phyloP scores from a whole-genome alignment of 768 basidiomycete genomes.

The Serendipita sp. region DNA sequence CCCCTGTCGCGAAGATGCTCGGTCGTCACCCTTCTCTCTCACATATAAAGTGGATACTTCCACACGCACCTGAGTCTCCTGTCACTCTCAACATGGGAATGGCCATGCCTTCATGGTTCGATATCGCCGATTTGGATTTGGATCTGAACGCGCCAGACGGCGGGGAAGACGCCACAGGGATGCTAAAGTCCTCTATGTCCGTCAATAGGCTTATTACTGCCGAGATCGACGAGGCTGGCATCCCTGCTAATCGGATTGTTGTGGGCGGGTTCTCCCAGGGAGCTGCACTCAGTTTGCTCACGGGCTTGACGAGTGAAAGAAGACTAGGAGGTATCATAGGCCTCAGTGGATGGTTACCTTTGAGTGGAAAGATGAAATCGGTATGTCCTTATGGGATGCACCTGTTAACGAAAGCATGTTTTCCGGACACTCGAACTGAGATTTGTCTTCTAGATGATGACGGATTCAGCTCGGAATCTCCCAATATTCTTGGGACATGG shows the following conservation, averaged over 20 bases:
- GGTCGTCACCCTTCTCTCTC: constrained; percentile 34
- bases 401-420: background rate
- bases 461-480: constrained; percentile 38
- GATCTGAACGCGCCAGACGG: constrained; percentile 7
- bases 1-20: constrained; percentile 57
- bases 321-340: constrained; percentile 56
- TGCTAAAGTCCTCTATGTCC: constrained; percentile 44
- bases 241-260: constrained; percentile 53
- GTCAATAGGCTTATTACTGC: constrained; percentile 54
- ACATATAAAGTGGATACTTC: constrained; percentile 82
- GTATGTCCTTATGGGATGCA: constrained; percentile 24
- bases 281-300: constrained; percentile 59
- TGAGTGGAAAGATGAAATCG: constrained; percentile 46
- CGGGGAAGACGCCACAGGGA: constrained; percentile 58
- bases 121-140: constrained; percentile 5
- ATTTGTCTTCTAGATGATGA: constrained; percentile 35
- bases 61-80: constrained; percentile 49
- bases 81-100: constrained; percentile 65
- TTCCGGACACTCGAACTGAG: background rate
- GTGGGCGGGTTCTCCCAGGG: constrained; percentile 86
- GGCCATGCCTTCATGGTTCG: constrained; percentile 60
- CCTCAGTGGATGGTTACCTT: constrained; percentile 67
- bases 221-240: constrained; percentile 52
- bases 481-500: constrained; percentile 87
- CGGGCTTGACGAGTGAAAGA: constrained; percentile 47